Conservation (phyloP, 345 rosid genomes). For the Aquilaria malaccensis region DNA sequence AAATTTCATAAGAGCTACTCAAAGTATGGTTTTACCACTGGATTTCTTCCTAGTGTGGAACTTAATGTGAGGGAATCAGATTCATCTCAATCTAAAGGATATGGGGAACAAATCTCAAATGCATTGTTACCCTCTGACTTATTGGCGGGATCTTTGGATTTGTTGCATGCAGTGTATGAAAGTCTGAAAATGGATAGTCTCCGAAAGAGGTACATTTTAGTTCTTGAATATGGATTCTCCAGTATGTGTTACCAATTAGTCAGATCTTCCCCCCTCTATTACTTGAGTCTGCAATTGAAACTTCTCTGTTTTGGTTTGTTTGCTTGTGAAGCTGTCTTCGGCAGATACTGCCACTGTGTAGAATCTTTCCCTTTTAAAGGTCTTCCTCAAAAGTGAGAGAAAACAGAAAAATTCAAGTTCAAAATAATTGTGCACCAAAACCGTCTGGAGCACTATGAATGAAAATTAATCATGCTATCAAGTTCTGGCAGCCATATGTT, state of each 20-base stretch:
- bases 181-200: constrained; percentile 86
- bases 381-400: not conserved
- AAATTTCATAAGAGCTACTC: constrained; percentile 68
- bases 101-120: constrained; percentile 25
- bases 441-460: no score
- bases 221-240: not conserved
- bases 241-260: no score
- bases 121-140: constrained; percentile 42
- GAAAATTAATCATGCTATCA: no score
- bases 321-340: no score
- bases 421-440: no score
- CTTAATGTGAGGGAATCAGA: constrained; percentile 23
- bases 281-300: constrained; percentile 1
- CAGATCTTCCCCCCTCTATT: no score
- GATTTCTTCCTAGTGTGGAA: constrained; percentile 26
- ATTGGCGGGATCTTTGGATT: constrained; percentile 55
- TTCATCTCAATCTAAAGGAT: constrained; percentile 26
- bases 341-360: no score
- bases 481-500: no score
- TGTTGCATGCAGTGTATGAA: constrained; percentile 90
- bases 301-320: not conserved
- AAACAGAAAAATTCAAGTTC: no score
- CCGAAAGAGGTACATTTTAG: constrained; percentile 59
- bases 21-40: constrained; percentile 30
- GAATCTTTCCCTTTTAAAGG: not conserved